Evolutionary conservation across 768 basidiomycete species (phyloP), one percentile per base, ranked within the genome.

Genomic region (Russula vinacea): DNA sequence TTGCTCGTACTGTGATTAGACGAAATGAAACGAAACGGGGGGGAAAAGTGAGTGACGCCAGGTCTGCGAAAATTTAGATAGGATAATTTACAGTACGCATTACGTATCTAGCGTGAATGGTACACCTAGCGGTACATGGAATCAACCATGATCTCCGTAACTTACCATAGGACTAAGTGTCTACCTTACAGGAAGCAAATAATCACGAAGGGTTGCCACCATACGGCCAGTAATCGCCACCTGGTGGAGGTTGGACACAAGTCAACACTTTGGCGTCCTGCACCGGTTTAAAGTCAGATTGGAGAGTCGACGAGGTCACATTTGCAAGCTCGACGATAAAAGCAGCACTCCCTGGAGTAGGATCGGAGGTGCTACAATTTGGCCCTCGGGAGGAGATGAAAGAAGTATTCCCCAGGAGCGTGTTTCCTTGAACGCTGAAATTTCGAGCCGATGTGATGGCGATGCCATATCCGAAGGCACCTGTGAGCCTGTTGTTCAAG

Each of bases 401-500:
- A 7, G 88, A 84, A 8, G 86, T 87, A 72, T 90, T 90, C 10
- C 85, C 87, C 7, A 82, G 58, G 42, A 92, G 75, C 11, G 73
- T 62, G 71, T 90, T 92, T 69, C 79, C 78, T 59, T 82, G 74
- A 40, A 92, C 78, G 1, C 83, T 87, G 72, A 91, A 92, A 72
- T 88, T 84, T n/a, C 71, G 68, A 7, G 86, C 84, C 8, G 85
- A 84, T 52, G 79, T 80, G 53, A 88, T 78, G 26, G 84, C 90
- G 2, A 92, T 83, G 24, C 79, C 90, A 68, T 87, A 92, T 62
- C 85, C 85, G 69, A 92, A 89, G 13, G 88, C 86, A 7, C 87
- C 87, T 16, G 81, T 80, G 26, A 89, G 70, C 37, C 71, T 73
- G 73, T 92, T 91, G 71, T 82, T 75, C 19, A 74, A 69, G 24